phyloP scores from a whole-genome alignment of 1,284 basidiomycete species.

The Garcileccinum viscosum region DNA sequence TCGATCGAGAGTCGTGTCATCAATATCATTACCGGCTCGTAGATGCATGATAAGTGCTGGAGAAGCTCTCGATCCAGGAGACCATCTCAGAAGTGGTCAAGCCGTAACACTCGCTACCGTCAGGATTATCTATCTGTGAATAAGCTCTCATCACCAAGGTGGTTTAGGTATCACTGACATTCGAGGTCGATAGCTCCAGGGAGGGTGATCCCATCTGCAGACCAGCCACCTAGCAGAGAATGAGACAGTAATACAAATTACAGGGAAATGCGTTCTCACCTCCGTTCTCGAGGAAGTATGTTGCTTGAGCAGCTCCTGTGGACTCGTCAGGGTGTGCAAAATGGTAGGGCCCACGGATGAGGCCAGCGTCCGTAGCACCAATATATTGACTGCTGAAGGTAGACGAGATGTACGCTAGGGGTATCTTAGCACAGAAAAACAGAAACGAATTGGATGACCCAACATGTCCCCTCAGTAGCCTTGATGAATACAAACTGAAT shows the following conservation, averaged over 20 bases:
- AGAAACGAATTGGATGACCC: constrained; percentile 11
- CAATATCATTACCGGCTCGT: constrained; percentile 49
- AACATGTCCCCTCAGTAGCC: constrained; percentile 71
- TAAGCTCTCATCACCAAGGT: constrained; percentile 3
- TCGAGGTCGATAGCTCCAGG: constrained; percentile 73
- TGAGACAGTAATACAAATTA: background rate
- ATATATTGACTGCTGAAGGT: constrained; percentile 40
- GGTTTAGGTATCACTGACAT: constrained; percentile 43
- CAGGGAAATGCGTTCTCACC: background rate
- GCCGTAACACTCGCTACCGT: constrained; percentile 62
- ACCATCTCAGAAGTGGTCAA: constrained; percentile 61
- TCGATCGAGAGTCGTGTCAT: background rate
- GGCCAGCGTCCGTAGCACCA: constrained; percentile 44
- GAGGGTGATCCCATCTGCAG: constrained; percentile 61
- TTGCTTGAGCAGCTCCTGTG: constrained; percentile 53
- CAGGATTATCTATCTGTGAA: constrained; percentile 49
- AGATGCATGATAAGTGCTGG: constrained; percentile 60
- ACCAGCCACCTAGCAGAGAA: background rate
- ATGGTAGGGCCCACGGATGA: constrained; percentile 61
- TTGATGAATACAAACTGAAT: constrained; percentile 71
- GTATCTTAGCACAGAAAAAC: background rate
- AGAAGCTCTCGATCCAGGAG: constrained; percentile 67
- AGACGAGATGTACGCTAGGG: constrained; percentile 40
- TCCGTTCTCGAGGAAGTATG: constrained; percentile 53
- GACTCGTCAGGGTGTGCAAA: constrained; percentile 54